A percentile compares a stretch with the other conserved stretches of the same genome.
phyloP scores from a whole-genome alignment of 345 rosid species.

The Arabis alpina region DNA sequence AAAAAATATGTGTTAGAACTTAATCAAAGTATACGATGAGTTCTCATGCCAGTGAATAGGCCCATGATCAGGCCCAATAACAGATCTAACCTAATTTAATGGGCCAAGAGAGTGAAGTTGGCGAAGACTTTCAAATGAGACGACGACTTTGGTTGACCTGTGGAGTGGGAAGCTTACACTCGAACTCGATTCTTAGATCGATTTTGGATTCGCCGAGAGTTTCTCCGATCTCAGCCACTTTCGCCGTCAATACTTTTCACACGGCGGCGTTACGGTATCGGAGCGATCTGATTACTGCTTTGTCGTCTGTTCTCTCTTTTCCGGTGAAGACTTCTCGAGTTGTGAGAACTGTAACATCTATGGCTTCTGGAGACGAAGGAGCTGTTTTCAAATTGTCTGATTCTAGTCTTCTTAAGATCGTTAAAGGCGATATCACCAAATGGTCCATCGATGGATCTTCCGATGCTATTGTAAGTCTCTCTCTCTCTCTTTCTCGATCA shows the following conservation, averaged over 20 bases:
- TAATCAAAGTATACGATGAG: neutral
- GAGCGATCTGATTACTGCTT: neutral
- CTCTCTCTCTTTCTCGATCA: conserved; percentile 21
- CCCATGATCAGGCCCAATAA: neutral
- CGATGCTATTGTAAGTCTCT: conserved; percentile 73
- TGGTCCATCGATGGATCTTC: conserved; percentile 79
- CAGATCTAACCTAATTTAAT: neutral
- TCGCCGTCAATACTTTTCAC: conserved; percentile 5
- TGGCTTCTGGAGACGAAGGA: conserved; percentile 46
- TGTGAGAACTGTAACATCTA: conserved; percentile 38
- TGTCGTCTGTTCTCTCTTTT: conserved; percentile 15
- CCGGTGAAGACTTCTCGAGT: conserved; percentile 14
- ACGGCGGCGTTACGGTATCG: conserved; percentile 7
- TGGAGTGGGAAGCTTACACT: conserved; percentile 7
- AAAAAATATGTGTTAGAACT: neutral
- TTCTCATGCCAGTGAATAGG: conserved; percentile 10
- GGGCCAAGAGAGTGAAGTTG: conserved; percentile 10
- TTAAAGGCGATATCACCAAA: conserved; percentile 78
- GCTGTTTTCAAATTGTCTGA: conserved; percentile 58
- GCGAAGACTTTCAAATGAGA: conserved; percentile 30
- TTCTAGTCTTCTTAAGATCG: conserved; percentile 57
- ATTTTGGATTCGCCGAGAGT: neutral
- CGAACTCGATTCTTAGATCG: conserved; percentile 10
- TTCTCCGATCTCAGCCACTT: conserved; percentile 8
- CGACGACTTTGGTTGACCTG: conserved; percentile 21